A percentile compares a stretch with the other conserved stretches of the same genome.
Conservation (phyloP, 2,329 filamentous ascomycete genomes). For the Scolecobasidium constrictum region DNA sequence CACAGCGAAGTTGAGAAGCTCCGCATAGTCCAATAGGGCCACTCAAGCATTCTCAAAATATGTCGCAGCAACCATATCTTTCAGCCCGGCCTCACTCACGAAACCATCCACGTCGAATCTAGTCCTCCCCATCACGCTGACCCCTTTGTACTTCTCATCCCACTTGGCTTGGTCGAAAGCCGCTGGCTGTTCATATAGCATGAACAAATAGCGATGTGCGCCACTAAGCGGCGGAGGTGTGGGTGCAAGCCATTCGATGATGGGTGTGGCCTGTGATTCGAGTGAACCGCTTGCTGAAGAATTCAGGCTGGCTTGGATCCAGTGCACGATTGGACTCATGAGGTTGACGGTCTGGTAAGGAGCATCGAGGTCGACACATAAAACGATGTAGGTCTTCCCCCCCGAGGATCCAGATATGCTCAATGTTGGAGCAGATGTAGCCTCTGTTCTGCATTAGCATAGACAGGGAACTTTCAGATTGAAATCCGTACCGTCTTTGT, state of each 20-base stretch:
- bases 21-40: too few species aligned
- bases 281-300: background rate
- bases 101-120: background rate
- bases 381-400: background rate
- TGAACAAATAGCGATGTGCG: background rate
- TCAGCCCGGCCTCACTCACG: background rate
- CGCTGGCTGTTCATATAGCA: slow-evolving; percentile 2
- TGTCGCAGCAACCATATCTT: background rate
- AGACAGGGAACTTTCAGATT: too few species aligned
- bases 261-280: background rate
- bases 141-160: background rate
- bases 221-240: background rate
- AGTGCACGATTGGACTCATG: background rate
- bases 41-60: slow-evolving; percentile 1
- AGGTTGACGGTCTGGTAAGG: slow-evolving; percentile 1
- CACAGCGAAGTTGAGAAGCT: too few species aligned
- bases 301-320: background rate
- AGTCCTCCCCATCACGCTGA: background rate
- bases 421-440: too few species aligned
- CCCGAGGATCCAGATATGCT: too few species aligned
- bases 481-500: too few species aligned
- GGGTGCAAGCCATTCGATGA: background rate
- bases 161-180: background rate
- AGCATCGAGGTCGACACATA: slow-evolving; percentile 1
- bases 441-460: too few species aligned